phyloP scores from a whole-genome alignment of 345 rosid species.

The Gossypium stocksii region DNA sequence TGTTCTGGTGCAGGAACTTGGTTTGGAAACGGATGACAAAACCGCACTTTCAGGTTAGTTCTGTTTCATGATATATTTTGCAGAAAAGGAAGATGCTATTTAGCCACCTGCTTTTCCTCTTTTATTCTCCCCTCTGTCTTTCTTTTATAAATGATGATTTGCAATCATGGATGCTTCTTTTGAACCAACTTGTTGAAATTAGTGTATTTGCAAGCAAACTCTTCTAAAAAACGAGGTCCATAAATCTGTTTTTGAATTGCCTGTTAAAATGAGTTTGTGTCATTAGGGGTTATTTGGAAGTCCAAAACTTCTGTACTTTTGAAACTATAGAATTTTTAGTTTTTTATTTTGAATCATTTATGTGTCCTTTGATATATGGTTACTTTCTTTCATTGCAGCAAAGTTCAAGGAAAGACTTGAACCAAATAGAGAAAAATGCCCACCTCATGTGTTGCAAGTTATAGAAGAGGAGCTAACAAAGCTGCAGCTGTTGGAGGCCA shows the following conservation, averaged over 20 bases:
- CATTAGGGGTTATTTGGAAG: background rate
- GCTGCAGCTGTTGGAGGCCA: constrained; percentile 95
- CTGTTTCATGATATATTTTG: constrained; percentile 17
- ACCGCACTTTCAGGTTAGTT: constrained; percentile 90
- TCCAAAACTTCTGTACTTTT: background rate
- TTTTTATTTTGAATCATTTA: background rate
- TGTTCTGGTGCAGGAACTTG: constrained; percentile 71
- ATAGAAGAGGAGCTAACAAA: constrained; percentile 98
- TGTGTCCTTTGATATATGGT: background rate
- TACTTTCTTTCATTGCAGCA: constrained; percentile 44
- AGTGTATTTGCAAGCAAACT: constrained; percentile 1
- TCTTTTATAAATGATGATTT: background rate
- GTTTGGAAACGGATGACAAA: constrained; percentile 98
- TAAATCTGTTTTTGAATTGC: constrained; percentile 1
- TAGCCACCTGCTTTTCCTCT: background rate
- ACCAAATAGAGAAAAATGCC: constrained; percentile 79
- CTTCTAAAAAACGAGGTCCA: background rate
- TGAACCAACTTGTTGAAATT: background rate
- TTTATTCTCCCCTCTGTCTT: too few species aligned
- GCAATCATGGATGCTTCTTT: background rate
- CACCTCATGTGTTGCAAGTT: constrained; percentile 89
- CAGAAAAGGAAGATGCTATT: background rate
- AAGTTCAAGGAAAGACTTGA: constrained; percentile 94
- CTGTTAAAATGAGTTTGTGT: background rate
- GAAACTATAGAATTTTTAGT: background rate